Conservation (phyloP, 148 eudicot species). For the Bassia scoparia region DNA sequence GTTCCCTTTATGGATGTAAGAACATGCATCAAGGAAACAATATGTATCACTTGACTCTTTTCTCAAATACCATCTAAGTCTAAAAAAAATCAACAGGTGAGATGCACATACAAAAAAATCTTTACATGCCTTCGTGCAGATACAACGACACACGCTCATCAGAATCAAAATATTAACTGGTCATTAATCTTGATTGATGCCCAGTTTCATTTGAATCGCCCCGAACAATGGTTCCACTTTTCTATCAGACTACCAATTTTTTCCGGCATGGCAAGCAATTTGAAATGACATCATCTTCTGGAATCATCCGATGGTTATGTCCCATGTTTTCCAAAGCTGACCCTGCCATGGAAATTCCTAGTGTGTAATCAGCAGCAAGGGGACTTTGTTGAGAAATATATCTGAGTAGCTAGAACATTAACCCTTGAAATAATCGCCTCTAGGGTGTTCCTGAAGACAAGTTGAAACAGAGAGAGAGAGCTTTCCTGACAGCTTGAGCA, state of each 20-base stretch:
- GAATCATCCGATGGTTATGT: slow-evolving; percentile 38
- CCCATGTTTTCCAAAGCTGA: slow-evolving; percentile 37
- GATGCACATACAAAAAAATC: neutral
- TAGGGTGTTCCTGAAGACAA: slow-evolving; percentile 52
- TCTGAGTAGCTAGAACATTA: slow-evolving; percentile 24
- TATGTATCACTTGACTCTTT: neutral
- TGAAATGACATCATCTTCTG: slow-evolving; percentile 56
- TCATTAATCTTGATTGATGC: slow-evolving; percentile 57
- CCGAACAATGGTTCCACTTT: slow-evolving; percentile 45
- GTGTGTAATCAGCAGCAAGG: slow-evolving; percentile 29
- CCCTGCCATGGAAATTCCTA: slow-evolving; percentile 29
- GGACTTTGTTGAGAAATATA: slow-evolving; percentile 22
- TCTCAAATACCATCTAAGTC: neutral
- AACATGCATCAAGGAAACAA: neutral
- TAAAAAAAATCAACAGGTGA: neutral
- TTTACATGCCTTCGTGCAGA: slow-evolving; percentile 54
- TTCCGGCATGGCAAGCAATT: slow-evolving; percentile 43
- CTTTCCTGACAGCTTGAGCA: slow-evolving; percentile 48
- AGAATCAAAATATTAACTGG: slow-evolving; percentile 36
- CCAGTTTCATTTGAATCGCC: slow-evolving; percentile 45
- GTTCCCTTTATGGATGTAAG: neutral
- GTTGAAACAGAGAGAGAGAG: slow-evolving; percentile 49
- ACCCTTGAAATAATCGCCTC: slow-evolving; percentile 37
- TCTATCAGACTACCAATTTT: slow-evolving; percentile 58
- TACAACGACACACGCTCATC: slow-evolving; percentile 50